phyloP scores from a whole-genome alignment of 2,329 filamentous ascomycete genomes.

The Xylariales sp. region DNA sequence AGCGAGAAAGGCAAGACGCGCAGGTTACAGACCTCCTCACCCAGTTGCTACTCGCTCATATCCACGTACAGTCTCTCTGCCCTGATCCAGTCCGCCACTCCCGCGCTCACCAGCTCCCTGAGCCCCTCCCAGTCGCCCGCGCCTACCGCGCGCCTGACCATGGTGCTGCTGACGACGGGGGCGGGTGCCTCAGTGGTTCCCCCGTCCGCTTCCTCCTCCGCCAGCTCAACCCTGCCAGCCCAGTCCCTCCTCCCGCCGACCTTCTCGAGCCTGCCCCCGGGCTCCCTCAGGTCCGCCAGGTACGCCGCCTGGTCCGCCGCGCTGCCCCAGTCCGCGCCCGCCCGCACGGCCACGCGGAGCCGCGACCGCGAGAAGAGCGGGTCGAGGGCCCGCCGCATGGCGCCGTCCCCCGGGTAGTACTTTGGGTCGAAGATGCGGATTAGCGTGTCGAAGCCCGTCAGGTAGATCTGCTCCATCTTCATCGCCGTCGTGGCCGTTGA shows the following conservation, averaged over 20 bases:
- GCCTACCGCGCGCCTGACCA: constrained; percentile 54
- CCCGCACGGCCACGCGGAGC: constrained; percentile 60
- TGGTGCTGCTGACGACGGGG: constrained; percentile 53
- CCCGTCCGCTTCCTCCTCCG: constrained; percentile 50
- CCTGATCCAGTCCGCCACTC: constrained; percentile 55
- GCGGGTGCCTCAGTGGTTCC: constrained; percentile 35
- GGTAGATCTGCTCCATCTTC: constrained; percentile 54
- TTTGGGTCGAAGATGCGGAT: constrained; percentile 68
- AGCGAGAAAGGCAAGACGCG: too few relatives aligned
- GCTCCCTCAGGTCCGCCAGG: constrained; percentile 43
- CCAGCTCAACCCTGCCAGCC: constrained; percentile 56
- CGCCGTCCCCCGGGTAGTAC: constrained; percentile 57
- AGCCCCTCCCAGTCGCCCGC: constrained; percentile 42
- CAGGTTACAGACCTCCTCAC: too few relatives aligned
- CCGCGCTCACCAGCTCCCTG: constrained; percentile 47
- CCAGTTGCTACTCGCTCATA: too few relatives aligned
- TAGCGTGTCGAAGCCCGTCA: constrained; percentile 73
- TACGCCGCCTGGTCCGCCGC: constrained; percentile 51
- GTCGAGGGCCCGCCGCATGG: constrained; percentile 50
- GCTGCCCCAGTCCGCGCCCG: constrained; percentile 56
- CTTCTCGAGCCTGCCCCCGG: constrained; percentile 38
- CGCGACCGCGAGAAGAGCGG: constrained; percentile 61
- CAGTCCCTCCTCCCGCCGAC: constrained; percentile 55
- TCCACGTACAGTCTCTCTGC: constrained; percentile 54
- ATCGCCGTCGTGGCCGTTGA: background rate